Base-by-base conservation (phyloP, 495 filamentous ascomycete genomes). In the Aspergillus kassunensis region DNA sequence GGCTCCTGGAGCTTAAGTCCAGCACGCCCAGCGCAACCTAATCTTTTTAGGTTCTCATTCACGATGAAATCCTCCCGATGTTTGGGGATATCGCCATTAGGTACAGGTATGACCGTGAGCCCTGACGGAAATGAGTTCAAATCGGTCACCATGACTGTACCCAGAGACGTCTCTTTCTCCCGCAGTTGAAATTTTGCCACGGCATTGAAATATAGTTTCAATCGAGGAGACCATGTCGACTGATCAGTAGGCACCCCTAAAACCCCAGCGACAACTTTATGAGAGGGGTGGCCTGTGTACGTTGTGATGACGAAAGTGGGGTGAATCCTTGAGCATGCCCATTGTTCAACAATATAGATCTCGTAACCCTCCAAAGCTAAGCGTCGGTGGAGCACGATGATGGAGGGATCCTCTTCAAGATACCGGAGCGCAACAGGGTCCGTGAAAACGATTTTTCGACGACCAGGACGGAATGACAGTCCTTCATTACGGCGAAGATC, bases 281-380 rank as follows among this genome's bases (percentile, higher is more conserved):
- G 87, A 15, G 85, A 84, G 10, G 81, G 75, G 58, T 96, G 88
- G 15, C 93, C 95, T 0, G 95, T 97, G 66, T 93, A 97, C 5
- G 92, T 96, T 18, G 87, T 86, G 53, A 98, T 96, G 23, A 95
- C 81, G 55, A 93, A 89, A 21, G 91, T 96, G 6, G 92, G 93
- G 58, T 96, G 87, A 25, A 81, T 76, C 48, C 93, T 83, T 7
- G 91, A 96, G 66, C 90, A 96, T 10, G 89, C 90, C 95, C 93
- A 98, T 80, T 98, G 93, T 67, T 97, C 93, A 50, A 98, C 91
- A 30, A 97, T 69, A 70, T 97, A 97, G 43, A 92, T 72, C 63
- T 97, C 91, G 64, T 97, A 97, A 51, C 95, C 95, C 41, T 82
- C 67, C 18, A 98, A 78, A 25, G 75, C 70, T 41, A 72, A 69